Evolutionary conservation across 1,284 basidiomycete species (phyloP).

Genomic region (Microbotryum lychnidis-dioicae): DNA sequence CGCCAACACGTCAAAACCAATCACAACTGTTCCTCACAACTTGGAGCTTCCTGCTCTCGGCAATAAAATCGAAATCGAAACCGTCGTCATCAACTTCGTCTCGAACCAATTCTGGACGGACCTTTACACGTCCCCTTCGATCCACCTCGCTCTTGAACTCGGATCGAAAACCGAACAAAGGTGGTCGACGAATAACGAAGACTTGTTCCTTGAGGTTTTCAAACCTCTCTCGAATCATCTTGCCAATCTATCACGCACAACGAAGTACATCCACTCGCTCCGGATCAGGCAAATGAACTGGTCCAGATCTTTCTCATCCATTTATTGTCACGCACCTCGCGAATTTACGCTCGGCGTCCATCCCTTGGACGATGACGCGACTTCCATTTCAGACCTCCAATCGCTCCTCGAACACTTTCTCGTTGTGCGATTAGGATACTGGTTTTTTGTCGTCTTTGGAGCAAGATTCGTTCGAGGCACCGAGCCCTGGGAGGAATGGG

Average conservation of each 20-base stretch:
- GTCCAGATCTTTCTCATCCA: slow-evolving; percentile 15
- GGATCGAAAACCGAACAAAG: slow-evolving; percentile 31
- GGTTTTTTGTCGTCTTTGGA: slow-evolving; percentile 40
- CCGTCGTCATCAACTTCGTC: slow-evolving; percentile 48
- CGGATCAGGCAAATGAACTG: slow-evolving; percentile 13
- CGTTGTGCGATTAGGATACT: slow-evolving; percentile 42
- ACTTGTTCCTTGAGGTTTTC: slow-evolving; percentile 45
- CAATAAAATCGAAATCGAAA: neutral
- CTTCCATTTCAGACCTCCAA: slow-evolving; percentile 13
- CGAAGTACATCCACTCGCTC: slow-evolving; percentile 13
- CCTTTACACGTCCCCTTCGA: slow-evolving; percentile 47
- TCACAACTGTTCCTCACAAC: slow-evolving; percentile 28
- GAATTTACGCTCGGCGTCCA: slow-evolving; percentile 9
- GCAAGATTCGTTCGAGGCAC: slow-evolving; percentile 47
- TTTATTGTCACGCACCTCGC: slow-evolving; percentile 5
- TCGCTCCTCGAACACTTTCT: slow-evolving; percentile 38
- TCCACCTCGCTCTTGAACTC: slow-evolving; percentile 45
- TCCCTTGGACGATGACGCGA: slow-evolving; percentile 8
- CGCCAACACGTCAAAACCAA: slow-evolving; percentile 39
- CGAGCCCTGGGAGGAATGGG: slow-evolving; percentile 51
- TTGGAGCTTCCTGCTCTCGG: no score
- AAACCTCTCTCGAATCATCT: slow-evolving; percentile 15
- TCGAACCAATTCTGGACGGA: slow-evolving; percentile 52
- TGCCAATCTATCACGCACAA: slow-evolving; percentile 18
- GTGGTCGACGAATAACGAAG: slow-evolving; percentile 40